phyloP scores from a whole-genome alignment of 768 basidiomycete species.

The Boletus barrowsii region DNA sequence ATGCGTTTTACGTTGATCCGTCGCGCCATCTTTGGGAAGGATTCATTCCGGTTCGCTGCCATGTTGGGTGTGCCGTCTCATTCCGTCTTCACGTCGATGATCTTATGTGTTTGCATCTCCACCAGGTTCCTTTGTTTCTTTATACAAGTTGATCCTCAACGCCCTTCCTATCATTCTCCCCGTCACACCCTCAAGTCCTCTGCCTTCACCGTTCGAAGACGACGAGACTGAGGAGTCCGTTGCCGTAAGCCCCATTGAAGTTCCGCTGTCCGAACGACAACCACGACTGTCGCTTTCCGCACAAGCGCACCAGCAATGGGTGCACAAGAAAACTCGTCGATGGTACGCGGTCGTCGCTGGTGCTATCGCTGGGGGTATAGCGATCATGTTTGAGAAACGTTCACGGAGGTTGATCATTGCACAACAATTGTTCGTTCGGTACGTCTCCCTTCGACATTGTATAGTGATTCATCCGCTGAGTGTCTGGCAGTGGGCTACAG shows the following conservation, averaged over 20 bases:
- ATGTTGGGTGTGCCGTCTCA: slow-evolving; percentile 64
- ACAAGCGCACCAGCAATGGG: slow-evolving; percentile 59
- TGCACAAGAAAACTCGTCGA: slow-evolving; percentile 61
- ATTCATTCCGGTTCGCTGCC: slow-evolving; percentile 79
- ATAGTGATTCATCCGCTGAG: neutral
- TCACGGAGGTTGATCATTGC: slow-evolving; percentile 65
- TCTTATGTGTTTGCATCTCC: neutral
- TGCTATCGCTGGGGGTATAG: slow-evolving; percentile 65
- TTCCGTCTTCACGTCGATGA: neutral
- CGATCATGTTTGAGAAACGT: slow-evolving; percentile 75
- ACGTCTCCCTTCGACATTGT: neutral
- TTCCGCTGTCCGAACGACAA: slow-evolving; percentile 31
- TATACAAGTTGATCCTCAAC: slow-evolving; percentile 81
- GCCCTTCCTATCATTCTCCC: slow-evolving; percentile 70
- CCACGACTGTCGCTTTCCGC: slow-evolving; percentile 61
- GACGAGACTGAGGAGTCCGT: slow-evolving; percentile 22
- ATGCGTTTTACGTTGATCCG: slow-evolving; percentile 64
- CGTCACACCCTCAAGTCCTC: slow-evolving; percentile 22
- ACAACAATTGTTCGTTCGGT: slow-evolving; percentile 88
- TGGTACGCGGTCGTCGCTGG: slow-evolving; percentile 86
- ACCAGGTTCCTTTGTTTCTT: slow-evolving; percentile 66
- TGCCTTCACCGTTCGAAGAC: slow-evolving; percentile 31
- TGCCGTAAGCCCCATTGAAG: slow-evolving; percentile 9
- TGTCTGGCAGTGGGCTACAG: slow-evolving; percentile 68
- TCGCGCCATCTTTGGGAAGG: slow-evolving; percentile 79